Evolutionary conservation across 768 basidiomycete genomes (phyloP), one percentile per base, ranked within the genome.

Genomic region (Hemileccinum rubropunctum): DNA sequence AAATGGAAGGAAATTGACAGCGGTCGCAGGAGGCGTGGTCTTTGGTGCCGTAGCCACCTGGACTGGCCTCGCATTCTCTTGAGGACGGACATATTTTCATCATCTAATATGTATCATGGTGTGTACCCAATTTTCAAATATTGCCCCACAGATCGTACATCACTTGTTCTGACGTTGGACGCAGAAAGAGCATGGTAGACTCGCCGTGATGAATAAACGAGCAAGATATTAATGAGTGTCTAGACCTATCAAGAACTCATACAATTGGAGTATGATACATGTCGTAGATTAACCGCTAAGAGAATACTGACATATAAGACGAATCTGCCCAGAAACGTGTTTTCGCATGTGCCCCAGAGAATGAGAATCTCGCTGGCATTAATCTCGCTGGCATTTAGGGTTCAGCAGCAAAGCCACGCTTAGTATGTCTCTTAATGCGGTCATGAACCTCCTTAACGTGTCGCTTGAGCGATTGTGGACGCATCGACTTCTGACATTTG

Each of bases 11-110:
- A 48, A 63, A 78, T 52, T 67, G 65, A 72, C 67, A 41, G 75
- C 74, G 39, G 77, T 73, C 43, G 81, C 81, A 52, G 76, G 80
- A 15, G 80, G 78, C 40, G 80, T 75, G n/a, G 71, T 83, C 15
- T 74, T 83, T 17, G 83, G 83, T 35, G 82, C 79, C 35, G 79
- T 82, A 7, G 80, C 80, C 36, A 73, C 80, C 42, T 82, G 76
- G 72, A 78, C 78, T 17, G 79, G 81, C 14, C 71, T 84, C 45
- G 83, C 83, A 28, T 70, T 71, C 73, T 76, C 65, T 57, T 79
- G 53, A 76, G 38, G 23, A 42, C 36, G 15, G 10, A 38, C 18
- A 42, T 46, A 44, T 26, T 14, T 26, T 17, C 32, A 49, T 20
- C 32, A 47, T 26, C 6, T 17, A n/a, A 14, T 32, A 34, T 36